These are phyloP conservation scores for Aspergillus terreus DNA, from an alignment of 2,329 filamentous ascomycete genomes.

Conservation along the genomic window DNA sequence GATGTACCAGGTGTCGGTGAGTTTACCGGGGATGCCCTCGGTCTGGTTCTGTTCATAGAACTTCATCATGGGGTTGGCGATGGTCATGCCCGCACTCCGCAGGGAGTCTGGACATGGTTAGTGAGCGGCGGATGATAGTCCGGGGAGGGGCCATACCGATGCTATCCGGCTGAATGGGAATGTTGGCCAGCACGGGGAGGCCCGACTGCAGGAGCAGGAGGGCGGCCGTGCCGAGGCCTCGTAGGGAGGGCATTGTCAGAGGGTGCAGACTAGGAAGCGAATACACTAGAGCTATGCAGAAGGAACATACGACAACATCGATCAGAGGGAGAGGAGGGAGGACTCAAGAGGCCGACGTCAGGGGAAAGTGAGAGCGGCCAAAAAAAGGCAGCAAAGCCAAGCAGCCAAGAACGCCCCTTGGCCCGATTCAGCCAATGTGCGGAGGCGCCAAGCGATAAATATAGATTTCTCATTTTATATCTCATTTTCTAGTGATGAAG, in stretches of 20 bases:
- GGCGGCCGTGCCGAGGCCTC: neutral
- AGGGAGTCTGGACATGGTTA: slow-evolving; percentile 2
- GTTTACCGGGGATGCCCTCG: slow-evolving; percentile 16
- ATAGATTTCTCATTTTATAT: too few relatives aligned
- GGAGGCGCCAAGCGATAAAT: neutral
- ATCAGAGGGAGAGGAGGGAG: neutral
- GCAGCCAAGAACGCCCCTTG: neutral
- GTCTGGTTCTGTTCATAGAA: slow-evolving; percentile 8
- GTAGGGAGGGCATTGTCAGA: neutral
- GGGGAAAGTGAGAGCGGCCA: too few relatives aligned
- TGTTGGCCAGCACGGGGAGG: neutral
- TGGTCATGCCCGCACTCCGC: slow-evolving; percentile 3
- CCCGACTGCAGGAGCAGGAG: neutral
- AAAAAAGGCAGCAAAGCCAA: neutral
- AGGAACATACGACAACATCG: too few relatives aligned
- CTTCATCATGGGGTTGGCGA: slow-evolving; percentile 7
- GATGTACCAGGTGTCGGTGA: slow-evolving; percentile 51
- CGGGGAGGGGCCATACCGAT: neutral
- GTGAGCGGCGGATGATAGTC: neutral
- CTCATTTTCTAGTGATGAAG: too few relatives aligned
- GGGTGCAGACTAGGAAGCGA: too few relatives aligned
- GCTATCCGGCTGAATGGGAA: neutral
- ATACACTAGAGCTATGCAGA: too few relatives aligned
- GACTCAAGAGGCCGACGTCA: neutral
- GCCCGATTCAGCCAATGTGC: neutral